These are phyloP conservation scores for Wakefieldia striispora DNA, from an alignment of 768 basidiomycete species.

Conservation along the genomic window DNA sequence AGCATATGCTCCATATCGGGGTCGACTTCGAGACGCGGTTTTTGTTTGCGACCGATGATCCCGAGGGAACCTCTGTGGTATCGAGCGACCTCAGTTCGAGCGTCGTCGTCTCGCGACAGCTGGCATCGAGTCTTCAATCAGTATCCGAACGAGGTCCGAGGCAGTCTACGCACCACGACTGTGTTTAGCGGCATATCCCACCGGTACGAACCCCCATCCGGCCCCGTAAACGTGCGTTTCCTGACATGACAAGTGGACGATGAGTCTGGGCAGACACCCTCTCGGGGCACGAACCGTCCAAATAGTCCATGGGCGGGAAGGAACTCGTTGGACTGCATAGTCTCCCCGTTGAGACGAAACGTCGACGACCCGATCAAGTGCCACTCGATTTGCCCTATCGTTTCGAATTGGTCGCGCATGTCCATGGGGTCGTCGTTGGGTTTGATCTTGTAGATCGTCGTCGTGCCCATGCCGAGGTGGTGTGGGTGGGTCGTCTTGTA, in stretches of 20 bases:
- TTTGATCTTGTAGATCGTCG: constrained; percentile 26
- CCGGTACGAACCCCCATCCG: constrained; percentile 33
- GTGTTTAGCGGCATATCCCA: constrained; percentile 27
- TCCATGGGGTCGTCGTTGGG: constrained; percentile 20
- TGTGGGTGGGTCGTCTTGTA: constrained; percentile 29
- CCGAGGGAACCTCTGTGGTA: constrained; percentile 20
- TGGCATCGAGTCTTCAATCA: not conserved
- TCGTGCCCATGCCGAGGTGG: constrained; percentile 10
- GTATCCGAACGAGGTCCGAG: not conserved
- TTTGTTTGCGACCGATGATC: constrained; percentile 16
- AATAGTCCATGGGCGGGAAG: constrained; percentile 21
- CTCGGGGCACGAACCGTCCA: constrained; percentile 17
- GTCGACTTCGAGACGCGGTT: constrained; percentile 20
- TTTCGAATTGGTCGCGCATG: constrained; percentile 30
- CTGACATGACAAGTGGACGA: not conserved
- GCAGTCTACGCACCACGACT: constrained; percentile 15
- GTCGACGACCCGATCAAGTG: constrained; percentile 27
- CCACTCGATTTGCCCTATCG: constrained; percentile 37
- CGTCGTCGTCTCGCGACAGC: constrained; percentile 20
- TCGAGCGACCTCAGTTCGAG: constrained; percentile 17
- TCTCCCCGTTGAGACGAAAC: constrained; percentile 28
- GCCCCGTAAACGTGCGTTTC: constrained; percentile 33
- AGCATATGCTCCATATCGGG: constrained; percentile 23
- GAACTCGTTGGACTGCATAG: constrained; percentile 26
- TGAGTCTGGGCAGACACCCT: not conserved